Evolutionary conservation across 2,329 filamentous ascomycete genomes (phyloP).

Genomic region (Epichloe typhina): DNA sequence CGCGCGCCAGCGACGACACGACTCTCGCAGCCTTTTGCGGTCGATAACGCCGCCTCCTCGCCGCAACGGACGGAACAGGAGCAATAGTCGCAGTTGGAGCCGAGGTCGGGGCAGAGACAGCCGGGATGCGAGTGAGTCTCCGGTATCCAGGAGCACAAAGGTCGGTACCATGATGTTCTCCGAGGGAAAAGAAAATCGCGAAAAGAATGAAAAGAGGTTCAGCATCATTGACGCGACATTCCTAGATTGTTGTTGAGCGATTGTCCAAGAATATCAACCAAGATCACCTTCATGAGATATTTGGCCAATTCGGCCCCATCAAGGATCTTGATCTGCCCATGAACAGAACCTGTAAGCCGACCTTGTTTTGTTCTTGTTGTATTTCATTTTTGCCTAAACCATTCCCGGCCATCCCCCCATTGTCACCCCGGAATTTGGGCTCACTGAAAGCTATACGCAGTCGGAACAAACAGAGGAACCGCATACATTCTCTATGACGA

Average conservation of each 20-base stretch:
- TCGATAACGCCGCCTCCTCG: constrained; percentile 18
- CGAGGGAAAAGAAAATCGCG: neutral
- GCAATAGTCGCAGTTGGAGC: constrained; percentile 18
- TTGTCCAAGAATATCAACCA: constrained; percentile 91
- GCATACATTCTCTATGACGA: constrained; percentile 80
- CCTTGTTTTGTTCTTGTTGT: neutral
- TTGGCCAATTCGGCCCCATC: constrained; percentile 76
- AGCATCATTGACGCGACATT: neutral
- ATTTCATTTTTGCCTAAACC: neutral
- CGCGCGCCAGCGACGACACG: constrained; percentile 17
- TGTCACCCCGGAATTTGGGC: neutral
- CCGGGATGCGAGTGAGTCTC: constrained; percentile 24
- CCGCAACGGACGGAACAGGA: constrained; percentile 21
- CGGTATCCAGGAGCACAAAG: constrained; percentile 37
- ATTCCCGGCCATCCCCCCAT: neutral
- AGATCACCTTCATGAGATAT: constrained; percentile 80
- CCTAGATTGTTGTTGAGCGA: constrained; percentile 85
- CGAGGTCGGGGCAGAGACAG: constrained; percentile 21
- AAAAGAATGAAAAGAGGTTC: neutral
- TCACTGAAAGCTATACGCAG: constrained; percentile 28
- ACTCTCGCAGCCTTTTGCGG: constrained; percentile 21
- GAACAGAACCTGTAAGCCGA: constrained; percentile 61
- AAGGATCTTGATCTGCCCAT: constrained; percentile 81
- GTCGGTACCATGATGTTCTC: constrained; percentile 17
- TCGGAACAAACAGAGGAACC: constrained; percentile 80